A percentile compares a stretch with the other conserved stretches of the same genome.
Evolutionary conservation across 306 rosid genomes (phyloP).

Genomic region (Acacia melanoxylon): DNA sequence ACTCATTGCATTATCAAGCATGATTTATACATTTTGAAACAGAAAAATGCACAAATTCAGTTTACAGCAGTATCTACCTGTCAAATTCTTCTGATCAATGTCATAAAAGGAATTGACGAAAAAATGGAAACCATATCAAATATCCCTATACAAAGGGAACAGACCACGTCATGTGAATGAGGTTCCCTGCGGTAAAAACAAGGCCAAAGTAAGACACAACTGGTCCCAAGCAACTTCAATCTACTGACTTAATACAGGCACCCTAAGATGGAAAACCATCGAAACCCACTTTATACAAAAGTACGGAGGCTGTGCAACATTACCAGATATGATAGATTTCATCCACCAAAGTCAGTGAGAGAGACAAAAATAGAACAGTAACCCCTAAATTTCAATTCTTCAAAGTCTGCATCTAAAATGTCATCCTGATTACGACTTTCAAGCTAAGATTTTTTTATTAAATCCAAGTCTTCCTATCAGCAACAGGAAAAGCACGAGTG

Average conservation of each 20-base stretch:
- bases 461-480: neutral
- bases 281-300: neutral
- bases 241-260: neutral
- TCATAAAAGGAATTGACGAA: slow-evolving; percentile 22
- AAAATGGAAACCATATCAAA: slow-evolving; percentile 30
- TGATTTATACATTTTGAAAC: neutral
- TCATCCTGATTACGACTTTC: neutral
- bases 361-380: neutral
- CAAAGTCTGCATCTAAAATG: neutral
- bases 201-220: neutral
- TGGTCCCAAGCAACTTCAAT: neutral
- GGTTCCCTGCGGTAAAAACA: slow-evolving; percentile 24
- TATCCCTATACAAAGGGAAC: slow-evolving; percentile 8
- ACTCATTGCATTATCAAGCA: neutral
- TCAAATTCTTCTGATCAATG: slow-evolving; percentile 31
- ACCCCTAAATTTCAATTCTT: neutral
- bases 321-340: neutral
- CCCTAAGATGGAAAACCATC: neutral
- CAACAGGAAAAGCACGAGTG: neutral
- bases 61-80: slow-evolving; percentile 27
- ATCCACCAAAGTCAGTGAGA: neutral
- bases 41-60: neutral
- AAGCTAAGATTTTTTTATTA: neutral
- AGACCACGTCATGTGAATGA: slow-evolving; percentile 19
- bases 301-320: neutral